phyloP scores from a whole-genome alignment of 257 asterid genomes.

The Nicotiana otophora region DNA sequence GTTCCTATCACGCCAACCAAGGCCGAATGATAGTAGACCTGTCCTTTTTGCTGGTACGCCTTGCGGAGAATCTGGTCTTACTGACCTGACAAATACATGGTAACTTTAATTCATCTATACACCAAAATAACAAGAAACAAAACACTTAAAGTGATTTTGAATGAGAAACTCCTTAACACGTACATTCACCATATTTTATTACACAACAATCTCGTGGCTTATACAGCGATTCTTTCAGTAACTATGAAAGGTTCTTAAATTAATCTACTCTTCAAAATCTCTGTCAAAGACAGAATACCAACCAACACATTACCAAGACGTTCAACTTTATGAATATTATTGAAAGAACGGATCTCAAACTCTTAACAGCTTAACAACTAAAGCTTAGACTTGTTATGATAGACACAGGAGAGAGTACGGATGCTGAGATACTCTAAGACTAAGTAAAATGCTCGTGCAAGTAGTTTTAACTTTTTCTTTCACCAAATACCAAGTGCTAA shows the following conservation, averaged over 20 bases:
- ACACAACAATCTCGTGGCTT: background rate
- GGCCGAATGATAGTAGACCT: conserved; percentile 65
- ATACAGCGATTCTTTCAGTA: background rate
- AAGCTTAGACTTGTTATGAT: background rate
- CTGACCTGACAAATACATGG: conserved; percentile 26
- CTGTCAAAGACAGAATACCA: background rate
- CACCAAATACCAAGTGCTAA: background rate
- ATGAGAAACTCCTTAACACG: background rate
- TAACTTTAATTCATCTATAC: conserved; percentile 1
- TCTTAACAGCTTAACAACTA: background rate
- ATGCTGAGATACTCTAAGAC: background rate
- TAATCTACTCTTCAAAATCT: background rate
- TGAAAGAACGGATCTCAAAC: background rate
- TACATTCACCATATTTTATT: background rate
- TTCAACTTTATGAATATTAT: background rate
- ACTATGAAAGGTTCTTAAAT: background rate
- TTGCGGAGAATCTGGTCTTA: conserved; percentile 30
- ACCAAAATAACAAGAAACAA: background rate
- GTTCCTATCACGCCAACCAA: conserved; percentile 80
- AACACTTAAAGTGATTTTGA: background rate
- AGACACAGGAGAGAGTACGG: background rate
- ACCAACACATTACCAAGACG: background rate
- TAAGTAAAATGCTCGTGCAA: background rate
- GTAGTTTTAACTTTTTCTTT: background rate
- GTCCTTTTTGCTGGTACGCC: conserved; percentile 35